These are phyloP conservation scores for Ilyonectria sp. DNA, from an alignment of 2,329 filamentous ascomycete species.

Conservation along the genomic window DNA sequence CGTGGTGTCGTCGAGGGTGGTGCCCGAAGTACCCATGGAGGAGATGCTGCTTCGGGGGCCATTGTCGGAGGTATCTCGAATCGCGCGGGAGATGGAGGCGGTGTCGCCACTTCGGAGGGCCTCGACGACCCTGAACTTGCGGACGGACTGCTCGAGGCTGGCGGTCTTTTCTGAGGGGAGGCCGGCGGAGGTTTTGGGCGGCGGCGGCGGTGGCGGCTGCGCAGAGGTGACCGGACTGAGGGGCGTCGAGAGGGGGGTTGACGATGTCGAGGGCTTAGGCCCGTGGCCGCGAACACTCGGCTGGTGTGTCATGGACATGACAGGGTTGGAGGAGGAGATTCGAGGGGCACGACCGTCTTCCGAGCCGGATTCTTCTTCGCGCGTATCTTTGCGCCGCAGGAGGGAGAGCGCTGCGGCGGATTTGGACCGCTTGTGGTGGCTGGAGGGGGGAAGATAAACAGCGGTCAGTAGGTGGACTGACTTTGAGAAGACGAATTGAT, in stretches of 20 bases:
- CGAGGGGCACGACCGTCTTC: conserved; percentile 63
- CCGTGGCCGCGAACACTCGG: conserved; percentile 59
- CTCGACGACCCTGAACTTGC: conserved; percentile 95
- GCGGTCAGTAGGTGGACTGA: conserved; percentile 50
- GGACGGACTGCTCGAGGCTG: conserved; percentile 92
- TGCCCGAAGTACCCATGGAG: conserved; percentile 62
- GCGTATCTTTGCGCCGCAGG: conserved; percentile 67
- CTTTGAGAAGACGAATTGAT: conserved; percentile 36
- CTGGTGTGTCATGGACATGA: conserved; percentile 56
- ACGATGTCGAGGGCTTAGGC: conserved; percentile 62
- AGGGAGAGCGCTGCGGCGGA: conserved; percentile 67
- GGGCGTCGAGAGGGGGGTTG: conserved; percentile 47
- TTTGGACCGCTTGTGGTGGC: conserved; percentile 68
- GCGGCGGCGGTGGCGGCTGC: conserved; percentile 24
- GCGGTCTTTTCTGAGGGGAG: conserved; percentile 59
- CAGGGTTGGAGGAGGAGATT: conserved; percentile 50
- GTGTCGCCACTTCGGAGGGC: conserved; percentile 92
- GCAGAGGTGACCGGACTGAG: conserved; percentile 60
- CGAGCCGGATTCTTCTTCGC: conserved; percentile 67
- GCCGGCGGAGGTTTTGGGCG: conserved; percentile 50
- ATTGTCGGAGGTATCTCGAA: conserved; percentile 75
- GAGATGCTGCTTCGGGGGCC: conserved; percentile 71
- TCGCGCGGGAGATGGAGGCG: conserved; percentile 87
- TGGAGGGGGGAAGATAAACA: conserved; percentile 45
- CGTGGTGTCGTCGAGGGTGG: conserved; percentile 83